Conservation (phyloP, 2,329 filamentous ascomycete species). For the Diaporthe sp. region DNA sequence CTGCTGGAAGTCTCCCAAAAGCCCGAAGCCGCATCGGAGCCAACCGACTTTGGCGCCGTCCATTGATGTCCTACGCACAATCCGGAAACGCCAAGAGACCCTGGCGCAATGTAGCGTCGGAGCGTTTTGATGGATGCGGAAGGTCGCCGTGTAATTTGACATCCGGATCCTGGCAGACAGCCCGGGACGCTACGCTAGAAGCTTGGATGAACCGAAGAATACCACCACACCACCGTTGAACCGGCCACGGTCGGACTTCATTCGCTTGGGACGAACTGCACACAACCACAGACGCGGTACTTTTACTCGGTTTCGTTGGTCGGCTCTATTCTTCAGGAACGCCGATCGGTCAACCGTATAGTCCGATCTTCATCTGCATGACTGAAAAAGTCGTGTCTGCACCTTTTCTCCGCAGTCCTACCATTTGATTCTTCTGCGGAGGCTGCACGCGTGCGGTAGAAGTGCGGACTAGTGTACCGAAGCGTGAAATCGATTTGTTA, state of each 20-base stretch:
- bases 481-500: not conserved
- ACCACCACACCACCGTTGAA: conserved; percentile 7
- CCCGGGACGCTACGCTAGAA: conserved; percentile 25
- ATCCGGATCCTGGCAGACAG: conserved; percentile 4
- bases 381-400: not conserved
- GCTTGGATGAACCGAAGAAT: conserved; percentile 19
- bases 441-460: not conserved
- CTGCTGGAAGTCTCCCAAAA: not conserved
- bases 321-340: not conserved
- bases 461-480: too few relatives aligned
- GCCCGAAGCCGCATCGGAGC: not conserved
- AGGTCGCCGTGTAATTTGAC: conserved; percentile 11
- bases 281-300: not conserved
- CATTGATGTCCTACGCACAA: not conserved
- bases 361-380: not conserved
- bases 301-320: not conserved
- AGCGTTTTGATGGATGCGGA: conserved; percentile 7
- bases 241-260: conserved; percentile 5
- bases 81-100: not conserved
- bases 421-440: not conserved
- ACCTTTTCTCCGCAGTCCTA: not conserved
- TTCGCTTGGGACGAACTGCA: conserved; percentile 14
- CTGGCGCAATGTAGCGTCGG: conserved; percentile 16
- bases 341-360: not conserved
- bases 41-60: not conserved